Percentiles rank a stretch among this genome's conserved stretches.
Conservation (phyloP, 352 stramenopile species). For the Globisporangium ultimum region DNA sequence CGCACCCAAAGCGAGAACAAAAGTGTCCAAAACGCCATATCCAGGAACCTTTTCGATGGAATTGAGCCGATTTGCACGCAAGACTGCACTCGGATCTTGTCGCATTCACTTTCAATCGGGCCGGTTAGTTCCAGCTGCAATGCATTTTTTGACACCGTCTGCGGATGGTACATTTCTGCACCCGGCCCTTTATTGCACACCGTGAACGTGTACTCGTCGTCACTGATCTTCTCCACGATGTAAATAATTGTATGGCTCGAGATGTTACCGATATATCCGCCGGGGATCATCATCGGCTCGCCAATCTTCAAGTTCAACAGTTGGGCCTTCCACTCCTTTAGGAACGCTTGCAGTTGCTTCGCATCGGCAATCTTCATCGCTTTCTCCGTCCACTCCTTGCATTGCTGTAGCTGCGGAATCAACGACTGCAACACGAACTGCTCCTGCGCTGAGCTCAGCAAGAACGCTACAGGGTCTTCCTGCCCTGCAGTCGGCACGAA, state of each 20-base stretch:
- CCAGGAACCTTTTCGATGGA: slow-evolving; percentile 54
- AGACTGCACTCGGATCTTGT: slow-evolving; percentile 81
- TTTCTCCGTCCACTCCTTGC: slow-evolving; percentile 51
- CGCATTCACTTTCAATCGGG: slow-evolving; percentile 14
- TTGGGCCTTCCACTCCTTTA: slow-evolving; percentile 68
- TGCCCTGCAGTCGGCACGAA: slow-evolving; percentile 7
- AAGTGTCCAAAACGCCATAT: slow-evolving; percentile 85
- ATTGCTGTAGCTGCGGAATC: slow-evolving; percentile 52
- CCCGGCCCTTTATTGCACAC: slow-evolving; percentile 88
- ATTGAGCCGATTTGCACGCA: slow-evolving; percentile 70
- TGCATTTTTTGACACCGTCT: slow-evolving; percentile 17
- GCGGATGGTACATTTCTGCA: slow-evolving; percentile 81
- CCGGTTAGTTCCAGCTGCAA: slow-evolving; percentile 10
- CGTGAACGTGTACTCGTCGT: slow-evolving; percentile 68
- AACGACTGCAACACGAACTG: slow-evolving; percentile 43
- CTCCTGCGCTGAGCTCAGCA: slow-evolving; percentile 46
- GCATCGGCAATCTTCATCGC: slow-evolving; percentile 57
- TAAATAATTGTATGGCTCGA: slow-evolving; percentile 81
- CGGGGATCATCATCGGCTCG: slow-evolving; percentile 60
- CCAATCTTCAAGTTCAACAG: slow-evolving; percentile 35
- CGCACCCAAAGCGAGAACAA: slow-evolving; percentile 85
- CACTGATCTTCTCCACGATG: slow-evolving; percentile 67
- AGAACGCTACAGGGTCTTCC: slow-evolving; percentile 41
- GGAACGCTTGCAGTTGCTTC: slow-evolving; percentile 57
- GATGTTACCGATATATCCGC: slow-evolving; percentile 73